phyloP scores from a whole-genome alignment of 1,284 basidiomycete species.

The Athelia psychrophila region DNA sequence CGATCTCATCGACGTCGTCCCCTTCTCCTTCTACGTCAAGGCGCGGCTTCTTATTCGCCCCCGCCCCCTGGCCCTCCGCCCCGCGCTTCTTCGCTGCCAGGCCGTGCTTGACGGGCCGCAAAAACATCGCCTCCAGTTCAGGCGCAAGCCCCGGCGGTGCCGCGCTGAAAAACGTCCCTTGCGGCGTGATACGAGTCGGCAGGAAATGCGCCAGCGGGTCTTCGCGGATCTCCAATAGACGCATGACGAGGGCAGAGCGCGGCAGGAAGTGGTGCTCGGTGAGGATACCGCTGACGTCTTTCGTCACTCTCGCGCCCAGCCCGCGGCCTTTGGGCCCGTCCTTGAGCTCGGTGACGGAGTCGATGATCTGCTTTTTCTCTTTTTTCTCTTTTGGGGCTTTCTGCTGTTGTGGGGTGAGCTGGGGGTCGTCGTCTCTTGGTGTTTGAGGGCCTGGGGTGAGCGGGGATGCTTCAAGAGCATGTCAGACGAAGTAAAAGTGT shows the following conservation, averaged over 20 bases:
- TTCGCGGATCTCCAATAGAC: constrained; percentile 78
- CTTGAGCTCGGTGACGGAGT: constrained; percentile 81
- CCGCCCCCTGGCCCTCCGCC: constrained; percentile 43
- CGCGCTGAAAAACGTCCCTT: constrained; percentile 75
- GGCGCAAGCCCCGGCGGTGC: constrained; percentile 81
- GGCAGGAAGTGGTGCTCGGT: constrained; percentile 82
- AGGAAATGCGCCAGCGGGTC: constrained; percentile 86
- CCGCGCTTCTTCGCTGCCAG: constrained; percentile 49
- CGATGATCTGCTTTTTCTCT: constrained; percentile 79
- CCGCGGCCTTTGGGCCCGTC: constrained; percentile 63
- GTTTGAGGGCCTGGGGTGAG: constrained; percentile 69
- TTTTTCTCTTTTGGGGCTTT: constrained; percentile 54
- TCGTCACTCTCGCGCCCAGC: constrained; percentile 53
- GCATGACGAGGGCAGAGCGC: constrained; percentile 77
- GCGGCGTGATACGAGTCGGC: constrained; percentile 70
- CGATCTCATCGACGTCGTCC: constrained; percentile 52
- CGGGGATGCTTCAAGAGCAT: constrained; percentile 57
- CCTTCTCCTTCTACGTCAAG: constrained; percentile 47
- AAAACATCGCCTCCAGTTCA: constrained; percentile 80
- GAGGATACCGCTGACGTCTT: constrained; percentile 74
- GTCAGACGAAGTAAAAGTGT: constrained; percentile 7
- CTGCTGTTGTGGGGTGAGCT: constrained; percentile 45
- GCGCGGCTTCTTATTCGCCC: constrained; percentile 62
- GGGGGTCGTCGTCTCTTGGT: constrained; percentile 50
- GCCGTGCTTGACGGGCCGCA: constrained; percentile 61